These are phyloP conservation scores for Phaffia rhodozyma DNA, from an alignment of 1,284 basidiomycete genomes.

Conservation along the genomic window DNA sequence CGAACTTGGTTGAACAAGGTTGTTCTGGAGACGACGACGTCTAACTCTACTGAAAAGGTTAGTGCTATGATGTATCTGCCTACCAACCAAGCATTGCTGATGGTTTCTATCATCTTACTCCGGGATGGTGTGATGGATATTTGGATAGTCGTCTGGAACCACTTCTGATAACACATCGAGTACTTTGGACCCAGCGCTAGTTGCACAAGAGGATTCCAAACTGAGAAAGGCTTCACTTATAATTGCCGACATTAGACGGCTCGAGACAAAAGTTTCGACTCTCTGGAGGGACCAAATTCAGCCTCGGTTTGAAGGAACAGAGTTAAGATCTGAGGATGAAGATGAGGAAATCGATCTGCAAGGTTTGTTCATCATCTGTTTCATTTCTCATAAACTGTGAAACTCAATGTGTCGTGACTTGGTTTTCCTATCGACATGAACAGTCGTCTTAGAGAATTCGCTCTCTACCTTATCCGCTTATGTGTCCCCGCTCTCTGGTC, in stretches of 20 bases:
- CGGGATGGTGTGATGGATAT: too few species aligned
- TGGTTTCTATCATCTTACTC: too few species aligned
- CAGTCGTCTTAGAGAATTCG: not conserved
- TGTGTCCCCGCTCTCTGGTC: conserved; percentile 46
- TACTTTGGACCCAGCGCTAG: conserved; percentile 18
- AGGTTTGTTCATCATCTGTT: not conserved
- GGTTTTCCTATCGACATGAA: not conserved
- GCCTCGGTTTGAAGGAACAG: not conserved
- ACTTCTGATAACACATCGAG: too few species aligned
- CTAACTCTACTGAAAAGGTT: conserved; percentile 44
- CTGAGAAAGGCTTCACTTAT: conserved; percentile 24
- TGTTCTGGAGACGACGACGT: conserved; percentile 35
- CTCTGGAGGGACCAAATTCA: conserved; percentile 20
- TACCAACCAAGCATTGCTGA: too few species aligned
- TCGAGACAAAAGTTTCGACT: conserved; percentile 19
- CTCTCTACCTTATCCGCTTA: not conserved
- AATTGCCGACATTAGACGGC: conserved; percentile 26
- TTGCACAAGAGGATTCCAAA: conserved; percentile 24
- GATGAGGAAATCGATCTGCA: not conserved
- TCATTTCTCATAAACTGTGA: not conserved
- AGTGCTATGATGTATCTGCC: too few species aligned
- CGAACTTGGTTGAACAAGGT: conserved; percentile 54
- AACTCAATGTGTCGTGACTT: not conserved
- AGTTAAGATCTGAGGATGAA: not conserved
- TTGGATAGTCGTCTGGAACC: too few species aligned